These are phyloP conservation scores for Aspergillus sp. DNA, from an alignment of 2,329 filamentous ascomycete species.

Conservation along the genomic window DNA sequence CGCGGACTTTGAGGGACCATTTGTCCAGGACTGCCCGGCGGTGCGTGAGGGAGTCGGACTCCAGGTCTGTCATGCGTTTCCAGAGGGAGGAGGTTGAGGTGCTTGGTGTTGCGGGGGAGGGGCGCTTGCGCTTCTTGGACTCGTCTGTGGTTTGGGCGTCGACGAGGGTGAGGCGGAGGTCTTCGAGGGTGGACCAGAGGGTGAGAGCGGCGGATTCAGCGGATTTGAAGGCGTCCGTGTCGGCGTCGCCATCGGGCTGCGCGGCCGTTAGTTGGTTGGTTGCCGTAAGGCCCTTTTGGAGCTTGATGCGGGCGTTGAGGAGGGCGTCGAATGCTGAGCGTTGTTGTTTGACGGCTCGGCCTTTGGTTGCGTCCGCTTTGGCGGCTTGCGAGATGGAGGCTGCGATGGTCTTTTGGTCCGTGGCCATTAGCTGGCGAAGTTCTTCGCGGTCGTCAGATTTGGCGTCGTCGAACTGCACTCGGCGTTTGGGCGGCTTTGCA, in stretches of 20 bases:
- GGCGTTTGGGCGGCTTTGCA: constrained; percentile 24
- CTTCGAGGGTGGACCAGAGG: constrained; percentile 71
- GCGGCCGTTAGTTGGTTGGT: constrained; percentile 68
- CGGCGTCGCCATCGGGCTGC: constrained; percentile 36
- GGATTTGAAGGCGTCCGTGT: constrained; percentile 60
- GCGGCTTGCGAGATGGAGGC: constrained; percentile 66
- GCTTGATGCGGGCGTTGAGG: constrained; percentile 83
- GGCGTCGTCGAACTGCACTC: constrained; percentile 7
- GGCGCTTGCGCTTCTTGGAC: constrained; percentile 49
- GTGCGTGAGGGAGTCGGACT: constrained; percentile 58
- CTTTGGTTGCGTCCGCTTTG: constrained; percentile 79
- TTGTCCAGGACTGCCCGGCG: constrained; percentile 78
- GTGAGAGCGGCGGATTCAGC: constrained; percentile 84
- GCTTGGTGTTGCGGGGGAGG: constrained; percentile 47
- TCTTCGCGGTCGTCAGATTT: constrained; percentile 53
- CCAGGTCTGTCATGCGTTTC: constrained; percentile 67
- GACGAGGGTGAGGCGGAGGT: constrained; percentile 41
- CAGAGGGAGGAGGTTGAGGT: constrained; percentile 68
- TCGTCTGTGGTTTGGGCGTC: constrained; percentile 35
- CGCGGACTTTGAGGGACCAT: constrained; percentile 81
- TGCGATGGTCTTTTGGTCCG: constrained; percentile 66
- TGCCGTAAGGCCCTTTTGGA: constrained; percentile 86
- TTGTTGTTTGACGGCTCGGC: constrained; percentile 80
- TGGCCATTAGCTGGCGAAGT: constrained; percentile 65
- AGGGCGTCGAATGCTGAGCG: constrained; percentile 83